Base-by-base conservation (phyloP, 2,329 filamentous ascomycete species). In the Fusarium sp. region DNA sequence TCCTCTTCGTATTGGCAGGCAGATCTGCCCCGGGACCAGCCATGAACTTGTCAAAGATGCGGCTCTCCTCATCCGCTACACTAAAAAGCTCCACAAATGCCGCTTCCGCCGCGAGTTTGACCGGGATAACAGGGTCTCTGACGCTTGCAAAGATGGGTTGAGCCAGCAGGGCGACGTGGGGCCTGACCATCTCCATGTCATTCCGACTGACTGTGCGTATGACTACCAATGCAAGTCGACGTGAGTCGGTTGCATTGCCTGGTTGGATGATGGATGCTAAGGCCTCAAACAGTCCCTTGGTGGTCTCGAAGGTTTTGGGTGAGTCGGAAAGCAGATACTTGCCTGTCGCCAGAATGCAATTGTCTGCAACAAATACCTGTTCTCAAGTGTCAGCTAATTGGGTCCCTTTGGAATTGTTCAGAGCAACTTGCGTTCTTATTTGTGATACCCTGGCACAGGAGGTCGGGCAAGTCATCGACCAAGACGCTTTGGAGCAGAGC, bases 71-170 rank as follows among this genome's bases (percentile, higher is more conserved):
- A 46, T 97, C 94, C 1, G 95, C 94, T 2, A 98, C 95, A 44
- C 89, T 90, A 83, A 99, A 98, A 6, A 98, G 86, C 52, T 94
- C 90, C 59, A 99, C 88, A 81, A 99, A 98, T 1, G 95, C 94
- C 12, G 95, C 95, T 82, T 99, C 96, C 2, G 96, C 95, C 0
- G 95, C 92, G 30, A 99, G 87, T 82, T 99, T 99, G 77, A 99
- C 92, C 1, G 97, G 97, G 68, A 99, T 98, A 7, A 98, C 91
- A 10, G 90, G 86, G 79, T 99, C 96, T 62, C 97, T 90, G 30
- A 99, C 96, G 56, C 93, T 92, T 43, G 93, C 90, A 79, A 99
- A 99, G 46, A 98, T 88, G 2, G 94, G 90, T 2, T 92, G 91
- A 2, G 93, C 91, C n/a, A 99, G 87, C 3, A 94, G 82, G 10